phyloP scores from a whole-genome alignment of 164 flowering plant genomes.

The Saururus chinensis region DNA sequence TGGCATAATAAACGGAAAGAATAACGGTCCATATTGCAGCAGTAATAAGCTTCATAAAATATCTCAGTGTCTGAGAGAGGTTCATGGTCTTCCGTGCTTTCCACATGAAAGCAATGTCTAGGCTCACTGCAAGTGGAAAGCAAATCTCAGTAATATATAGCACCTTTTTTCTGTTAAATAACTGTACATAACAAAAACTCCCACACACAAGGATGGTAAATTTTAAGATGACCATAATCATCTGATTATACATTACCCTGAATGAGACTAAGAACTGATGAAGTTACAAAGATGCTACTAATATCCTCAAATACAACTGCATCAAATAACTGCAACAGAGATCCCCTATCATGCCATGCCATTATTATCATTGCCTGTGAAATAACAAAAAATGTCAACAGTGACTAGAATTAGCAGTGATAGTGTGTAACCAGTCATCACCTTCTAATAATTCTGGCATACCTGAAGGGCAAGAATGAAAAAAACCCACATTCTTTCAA shows the following conservation, averaged over 20 bases:
- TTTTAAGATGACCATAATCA: not conserved
- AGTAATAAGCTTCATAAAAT: constrained; percentile 42
- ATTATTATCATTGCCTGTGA: constrained; percentile 86
- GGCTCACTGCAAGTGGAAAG: constrained; percentile 44
- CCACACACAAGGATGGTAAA: not conserved
- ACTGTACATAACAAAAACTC: not conserved
- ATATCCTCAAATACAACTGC: constrained; percentile 33
- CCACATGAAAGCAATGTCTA: constrained; percentile 86
- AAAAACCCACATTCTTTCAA: constrained; percentile 90
- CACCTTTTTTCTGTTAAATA: not conserved
- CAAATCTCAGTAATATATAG: not conserved
- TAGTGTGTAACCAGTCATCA: not conserved
- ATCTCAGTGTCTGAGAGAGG: constrained; percentile 31
- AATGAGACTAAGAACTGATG: constrained; percentile 65
- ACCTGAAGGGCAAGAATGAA: constrained; percentile 85
- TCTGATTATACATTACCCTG: constrained; percentile 32
- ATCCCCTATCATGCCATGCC: constrained; percentile 73
- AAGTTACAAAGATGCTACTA: constrained; percentile 30
- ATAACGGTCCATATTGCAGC: constrained; percentile 75
- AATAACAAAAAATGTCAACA: constrained; percentile 3
- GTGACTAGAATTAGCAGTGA: not conserved
- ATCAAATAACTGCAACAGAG: constrained; percentile 68
- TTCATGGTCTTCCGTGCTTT: constrained; percentile 67
- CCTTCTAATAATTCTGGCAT: constrained; percentile 2
- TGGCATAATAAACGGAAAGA: constrained; percentile 66